Percentiles rank a stretch among this genome's conserved stretches.
Conservation (phyloP, 768 basidiomycete genomes). For the Phylloporus rhodoxanthus region DNA sequence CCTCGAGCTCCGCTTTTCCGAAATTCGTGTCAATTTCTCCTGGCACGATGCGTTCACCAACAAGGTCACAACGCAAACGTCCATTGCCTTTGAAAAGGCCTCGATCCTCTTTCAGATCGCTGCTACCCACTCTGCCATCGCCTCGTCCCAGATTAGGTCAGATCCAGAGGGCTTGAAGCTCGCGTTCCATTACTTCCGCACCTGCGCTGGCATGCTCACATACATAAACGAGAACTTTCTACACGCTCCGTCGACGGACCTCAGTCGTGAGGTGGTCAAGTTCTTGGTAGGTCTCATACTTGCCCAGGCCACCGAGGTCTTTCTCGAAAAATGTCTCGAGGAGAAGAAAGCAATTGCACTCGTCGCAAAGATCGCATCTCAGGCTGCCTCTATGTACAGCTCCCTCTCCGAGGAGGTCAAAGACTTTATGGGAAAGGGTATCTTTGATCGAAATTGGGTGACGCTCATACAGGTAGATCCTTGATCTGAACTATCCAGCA, state of each 20-base stretch:
- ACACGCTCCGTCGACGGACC: slow-evolving; percentile 93
- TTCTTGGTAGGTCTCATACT: slow-evolving; percentile 83
- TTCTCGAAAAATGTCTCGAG: slow-evolving; percentile 89
- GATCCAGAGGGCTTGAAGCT: slow-evolving; percentile 91
- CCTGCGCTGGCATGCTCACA: slow-evolving; percentile 91
- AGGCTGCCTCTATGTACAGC: slow-evolving; percentile 76
- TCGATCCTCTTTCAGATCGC: slow-evolving; percentile 96
- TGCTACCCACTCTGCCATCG: slow-evolving; percentile 87
- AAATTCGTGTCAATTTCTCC: slow-evolving; percentile 92
- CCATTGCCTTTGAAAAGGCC: slow-evolving; percentile 97
- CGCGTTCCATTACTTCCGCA: slow-evolving; percentile 85
- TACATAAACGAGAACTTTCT: slow-evolving; percentile 99
- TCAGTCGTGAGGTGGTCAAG: slow-evolving; percentile 91
- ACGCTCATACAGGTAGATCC: slow-evolving; percentile 67
- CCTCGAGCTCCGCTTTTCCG: slow-evolving; percentile 92
- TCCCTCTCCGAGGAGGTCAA: slow-evolving; percentile 87
- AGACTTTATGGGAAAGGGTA: slow-evolving; percentile 93
- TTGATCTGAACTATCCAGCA: neutral
- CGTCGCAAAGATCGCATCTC: slow-evolving; percentile 77
- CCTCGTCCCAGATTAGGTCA: slow-evolving; percentile 74
- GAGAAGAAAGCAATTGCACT: slow-evolving; percentile 83
- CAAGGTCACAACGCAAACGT: slow-evolving; percentile 91
- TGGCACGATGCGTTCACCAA: slow-evolving; percentile 97
- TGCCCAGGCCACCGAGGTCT: slow-evolving; percentile 93
- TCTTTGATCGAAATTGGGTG: slow-evolving; percentile 94